Conservation (phyloP, 352 stramenopile genomes). For the Phytopythium aichiense region DNA sequence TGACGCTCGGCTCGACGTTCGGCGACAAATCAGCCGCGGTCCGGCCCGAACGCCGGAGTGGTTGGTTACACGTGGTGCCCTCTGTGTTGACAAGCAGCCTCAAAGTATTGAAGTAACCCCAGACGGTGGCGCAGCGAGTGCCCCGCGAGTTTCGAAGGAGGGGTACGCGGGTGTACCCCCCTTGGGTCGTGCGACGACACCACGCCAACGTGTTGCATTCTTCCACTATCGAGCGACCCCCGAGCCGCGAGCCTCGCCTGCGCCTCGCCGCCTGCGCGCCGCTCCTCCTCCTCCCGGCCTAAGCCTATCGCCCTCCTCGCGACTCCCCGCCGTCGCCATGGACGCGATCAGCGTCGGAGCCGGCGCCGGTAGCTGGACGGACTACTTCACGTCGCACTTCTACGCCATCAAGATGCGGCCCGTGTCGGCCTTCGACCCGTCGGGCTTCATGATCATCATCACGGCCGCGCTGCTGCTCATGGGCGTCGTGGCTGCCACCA, state of each 20-base stretch:
- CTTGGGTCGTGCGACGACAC: slow-evolving; percentile 4
- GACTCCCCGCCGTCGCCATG: slow-evolving; percentile 19
- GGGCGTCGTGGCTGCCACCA: slow-evolving; percentile 49
- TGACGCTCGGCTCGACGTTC: neutral
- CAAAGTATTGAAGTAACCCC: too few species aligned
- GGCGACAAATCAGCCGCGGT: neutral
- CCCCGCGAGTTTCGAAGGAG: neutral
- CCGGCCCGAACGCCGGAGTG: neutral
- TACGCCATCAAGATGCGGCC: slow-evolving; percentile 79
- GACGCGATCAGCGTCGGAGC: slow-evolving; percentile 11
- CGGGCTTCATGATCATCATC: slow-evolving; percentile 82
- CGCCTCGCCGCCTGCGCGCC: neutral
- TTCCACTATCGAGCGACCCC: slow-evolving; percentile 1
- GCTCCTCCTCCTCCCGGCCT: neutral
- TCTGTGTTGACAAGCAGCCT: neutral
- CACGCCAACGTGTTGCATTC: slow-evolving; percentile 5
- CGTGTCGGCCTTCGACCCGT: slow-evolving; percentile 80
- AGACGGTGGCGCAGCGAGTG: neutral
- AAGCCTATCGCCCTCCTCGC: too few species aligned
- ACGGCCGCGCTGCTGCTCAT: slow-evolving; percentile 62
- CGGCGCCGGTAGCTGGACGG: slow-evolving; percentile 33
- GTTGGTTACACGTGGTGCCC: neutral
- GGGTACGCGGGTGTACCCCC: too few species aligned
- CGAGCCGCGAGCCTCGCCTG: too few species aligned
- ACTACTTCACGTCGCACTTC: slow-evolving; percentile 82